These are phyloP conservation scores for Penicillium diatomitis DNA, from an alignment of 495 filamentous ascomycete genomes.

Conservation along the genomic window DNA sequence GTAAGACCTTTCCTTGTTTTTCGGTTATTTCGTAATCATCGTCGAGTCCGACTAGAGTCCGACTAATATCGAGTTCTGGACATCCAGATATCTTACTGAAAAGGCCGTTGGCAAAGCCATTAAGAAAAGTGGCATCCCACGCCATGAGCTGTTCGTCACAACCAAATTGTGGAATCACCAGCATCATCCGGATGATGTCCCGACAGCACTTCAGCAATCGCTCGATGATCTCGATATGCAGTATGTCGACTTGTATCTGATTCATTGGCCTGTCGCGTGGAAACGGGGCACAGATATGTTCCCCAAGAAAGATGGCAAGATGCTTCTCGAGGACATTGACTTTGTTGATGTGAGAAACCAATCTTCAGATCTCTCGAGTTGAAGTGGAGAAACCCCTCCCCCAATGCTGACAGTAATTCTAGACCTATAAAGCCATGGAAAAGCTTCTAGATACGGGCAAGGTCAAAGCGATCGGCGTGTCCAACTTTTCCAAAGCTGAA, in stretches of 20 bases:
- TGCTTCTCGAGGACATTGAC: constrained; percentile 24
- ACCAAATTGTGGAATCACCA: constrained; percentile 61
- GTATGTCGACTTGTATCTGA: constrained; percentile 60
- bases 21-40: no score
- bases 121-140: constrained; percentile 37
- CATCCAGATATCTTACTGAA: constrained; percentile 31
- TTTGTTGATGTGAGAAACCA: constrained; percentile 38
- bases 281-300: constrained; percentile 21
- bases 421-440: constrained; percentile 56
- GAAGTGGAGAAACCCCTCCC: not conserved
- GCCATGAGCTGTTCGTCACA: constrained; percentile 11
- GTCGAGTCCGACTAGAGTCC: no score
- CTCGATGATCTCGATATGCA: constrained; percentile 48
- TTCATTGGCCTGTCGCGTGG: constrained; percentile 54
- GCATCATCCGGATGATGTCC: constrained; percentile 52
- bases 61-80: no score
- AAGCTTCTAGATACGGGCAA: constrained; percentile 43
- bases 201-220: constrained; percentile 46
- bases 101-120: constrained; percentile 45
- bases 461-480: constrained; percentile 58
- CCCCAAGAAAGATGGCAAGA: constrained; percentile 13
- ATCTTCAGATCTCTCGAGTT: not conserved
- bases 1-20: not conserved
- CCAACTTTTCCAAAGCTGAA: constrained; percentile 61
- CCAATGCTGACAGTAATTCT: not conserved